Evolutionary conservation across 495 filamentous ascomycete species (phyloP), one percentile per base, ranked within the genome.

Genomic region (Aspergillus sclerotioniger): DNA sequence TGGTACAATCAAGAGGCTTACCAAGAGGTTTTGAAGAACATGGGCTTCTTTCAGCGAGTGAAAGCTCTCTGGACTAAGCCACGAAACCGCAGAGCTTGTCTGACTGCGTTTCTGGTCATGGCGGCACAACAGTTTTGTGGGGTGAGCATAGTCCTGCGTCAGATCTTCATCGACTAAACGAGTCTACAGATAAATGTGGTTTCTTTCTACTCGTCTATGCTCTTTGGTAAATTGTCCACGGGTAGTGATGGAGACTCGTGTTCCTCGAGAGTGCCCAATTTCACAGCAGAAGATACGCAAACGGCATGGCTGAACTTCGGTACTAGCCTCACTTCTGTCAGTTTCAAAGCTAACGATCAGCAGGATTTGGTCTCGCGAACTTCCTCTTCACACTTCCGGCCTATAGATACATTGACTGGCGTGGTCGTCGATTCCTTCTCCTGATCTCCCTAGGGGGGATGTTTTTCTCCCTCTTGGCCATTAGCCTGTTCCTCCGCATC

Each of bases 111-210:
- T 37, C 56, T 80, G 5, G 84, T 87, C 56, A 87, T 87, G 84
- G 79, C 86, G 54, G 82, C 82, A 12, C 85, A 90, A 71, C 87
- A 90, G 67, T 84, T 90, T 80, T 90, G 87, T 68, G 86, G 85
- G 46, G 46, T 51, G 45, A 57, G 54, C 52, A 16, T 35, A 1
- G 31, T 8, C 33, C 7, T 16, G 17, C 20, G 31, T 25, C 48
- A 51, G 31, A 9, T 29, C 13, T 35, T 12, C 20, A 32, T 51
- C 6, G 3, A 6, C 31, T 51, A 37, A 33, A 13, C 9, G 12
- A 29, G 2, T 8, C 8, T 4, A 15, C 39, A 58, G 56, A 84
- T 86, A 66, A 88, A 88, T 71, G 84, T 90, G 67, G 85, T 89
- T 29, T 83, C 87, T 31, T 90, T 90, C 76, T 91, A 90, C 72